These are phyloP conservation scores for Prunus persica DNA, from an alignment of 306 rosid species.

Conservation along the genomic window DNA sequence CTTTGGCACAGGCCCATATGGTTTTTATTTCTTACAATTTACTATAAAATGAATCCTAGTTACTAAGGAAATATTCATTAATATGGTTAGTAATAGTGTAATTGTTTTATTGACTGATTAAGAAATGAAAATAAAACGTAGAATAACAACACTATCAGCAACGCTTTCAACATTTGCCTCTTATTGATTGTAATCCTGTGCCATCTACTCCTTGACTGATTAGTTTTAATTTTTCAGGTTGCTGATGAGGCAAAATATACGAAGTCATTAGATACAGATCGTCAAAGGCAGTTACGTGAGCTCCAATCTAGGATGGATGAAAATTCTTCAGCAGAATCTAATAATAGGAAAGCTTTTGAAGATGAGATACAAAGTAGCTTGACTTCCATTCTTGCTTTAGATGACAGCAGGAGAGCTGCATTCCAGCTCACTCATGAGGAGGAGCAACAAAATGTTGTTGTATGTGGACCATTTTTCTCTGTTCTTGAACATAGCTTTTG, in stretches of 20 bases:
- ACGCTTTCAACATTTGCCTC: not conserved
- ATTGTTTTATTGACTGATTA: not conserved
- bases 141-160: not conserved
- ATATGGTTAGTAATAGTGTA: not conserved
- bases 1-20: not conserved
- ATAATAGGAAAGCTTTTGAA: constrained; percentile 63
- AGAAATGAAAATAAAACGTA: not conserved
- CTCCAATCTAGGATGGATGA: constrained; percentile 68
- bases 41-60: not conserved
- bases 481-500: constrained; percentile 1
- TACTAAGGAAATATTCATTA: not conserved
- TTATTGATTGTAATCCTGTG: not conserved
- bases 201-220: constrained; percentile 19
- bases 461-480: constrained; percentile 39
- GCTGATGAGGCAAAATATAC: constrained; percentile 76
- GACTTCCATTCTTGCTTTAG: constrained; percentile 63
- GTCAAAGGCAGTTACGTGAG: constrained; percentile 71
- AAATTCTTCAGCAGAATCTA: constrained; percentile 54
- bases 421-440: constrained; percentile 83
- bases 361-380: constrained; percentile 72
- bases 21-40: not conserved
- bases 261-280: constrained; percentile 60
- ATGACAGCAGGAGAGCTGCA: constrained; percentile 79
- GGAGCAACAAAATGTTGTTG: constrained; percentile 87
- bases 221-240: constrained; percentile 49